These are phyloP conservation scores for Boletus tylopilopsis DNA, from an alignment of 768 basidiomycete genomes.

Conservation along the genomic window DNA sequence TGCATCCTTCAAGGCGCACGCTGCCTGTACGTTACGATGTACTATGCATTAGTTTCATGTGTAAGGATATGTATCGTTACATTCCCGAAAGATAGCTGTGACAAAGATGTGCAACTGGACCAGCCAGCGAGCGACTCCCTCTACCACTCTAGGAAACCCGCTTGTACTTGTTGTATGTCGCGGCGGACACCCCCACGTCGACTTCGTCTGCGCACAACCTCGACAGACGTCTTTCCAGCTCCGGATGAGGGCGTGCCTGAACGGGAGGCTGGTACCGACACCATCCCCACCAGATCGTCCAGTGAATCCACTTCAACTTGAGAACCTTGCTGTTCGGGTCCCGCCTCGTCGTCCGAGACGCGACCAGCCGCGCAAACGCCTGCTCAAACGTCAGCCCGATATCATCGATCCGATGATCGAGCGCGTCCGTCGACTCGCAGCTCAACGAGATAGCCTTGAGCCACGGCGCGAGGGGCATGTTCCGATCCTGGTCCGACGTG, in stretches of 20 bases:
- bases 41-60: conserved; percentile 17
- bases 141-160: conserved; percentile 21
- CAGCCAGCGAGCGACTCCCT: conserved; percentile 3
- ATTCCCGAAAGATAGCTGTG: background rate
- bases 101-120: conserved; percentile 1
- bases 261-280: conserved; percentile 18
- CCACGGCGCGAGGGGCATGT: conserved; percentile 26
- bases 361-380: conserved; percentile 20
- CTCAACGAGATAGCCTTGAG: conserved; percentile 30
- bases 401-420: conserved; percentile 20
- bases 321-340: conserved; percentile 25
- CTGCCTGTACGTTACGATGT: conserved; percentile 10
- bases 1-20: conserved; percentile 6
- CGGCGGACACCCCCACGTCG: conserved; percentile 29
- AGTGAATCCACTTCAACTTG: conserved; percentile 28
- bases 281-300: conserved; percentile 32
- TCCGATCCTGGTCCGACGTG: conserved; percentile 13
- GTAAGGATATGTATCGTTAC: conserved; percentile 15
- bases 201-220: conserved; percentile 23
- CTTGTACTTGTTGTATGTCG: conserved; percentile 31
- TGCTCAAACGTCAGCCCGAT: conserved; percentile 28
- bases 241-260: conserved; percentile 18
- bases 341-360: conserved; percentile 25
- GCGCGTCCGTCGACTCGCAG: conserved; percentile 25
- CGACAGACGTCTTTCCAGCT: conserved; percentile 23